These are phyloP conservation scores for Penicillium paxilli DNA, from an alignment of 495 filamentous ascomycete genomes.

Conservation along the genomic window DNA sequence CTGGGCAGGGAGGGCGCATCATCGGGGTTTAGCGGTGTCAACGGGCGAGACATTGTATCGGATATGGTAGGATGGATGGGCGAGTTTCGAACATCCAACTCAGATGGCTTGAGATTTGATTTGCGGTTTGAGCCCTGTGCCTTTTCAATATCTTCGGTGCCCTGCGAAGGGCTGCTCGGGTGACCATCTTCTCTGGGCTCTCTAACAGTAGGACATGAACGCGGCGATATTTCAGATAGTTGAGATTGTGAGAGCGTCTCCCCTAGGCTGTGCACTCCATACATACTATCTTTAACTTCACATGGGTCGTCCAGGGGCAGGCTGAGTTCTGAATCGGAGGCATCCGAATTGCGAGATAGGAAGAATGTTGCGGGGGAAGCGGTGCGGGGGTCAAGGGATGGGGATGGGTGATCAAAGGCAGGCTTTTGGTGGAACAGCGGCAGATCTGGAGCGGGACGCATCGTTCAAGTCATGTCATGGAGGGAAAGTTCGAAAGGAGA, in stretches of 20 bases:
- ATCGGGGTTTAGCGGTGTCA: constrained; percentile 49
- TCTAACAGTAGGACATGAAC: background rate
- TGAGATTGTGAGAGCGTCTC: constrained; percentile 46
- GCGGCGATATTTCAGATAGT: constrained; percentile 10
- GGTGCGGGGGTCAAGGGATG: constrained; percentile 39
- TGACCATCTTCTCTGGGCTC: constrained; percentile 9
- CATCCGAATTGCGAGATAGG: constrained; percentile 34
- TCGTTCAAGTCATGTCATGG: constrained; percentile 28
- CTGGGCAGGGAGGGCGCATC: constrained; percentile 50
- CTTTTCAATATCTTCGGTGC: constrained; percentile 27
- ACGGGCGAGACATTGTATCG: constrained; percentile 36
- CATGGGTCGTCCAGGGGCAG: constrained; percentile 22
- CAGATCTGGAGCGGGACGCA: constrained; percentile 43
- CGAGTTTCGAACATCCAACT: constrained; percentile 20
- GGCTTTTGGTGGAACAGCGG: constrained; percentile 33
- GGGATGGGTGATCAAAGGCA: constrained; percentile 31
- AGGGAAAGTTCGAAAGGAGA: constrained; percentile 2
- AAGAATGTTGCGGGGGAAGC: constrained; percentile 49
- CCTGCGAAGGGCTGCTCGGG: constrained; percentile 22
- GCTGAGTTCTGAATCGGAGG: constrained; percentile 28
- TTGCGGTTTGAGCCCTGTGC: constrained; percentile 22
- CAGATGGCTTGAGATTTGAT: constrained; percentile 37
- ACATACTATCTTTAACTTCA: constrained; percentile 45
- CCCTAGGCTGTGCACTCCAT: constrained; percentile 64
- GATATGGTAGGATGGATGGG: constrained; percentile 22